phyloP scores from a whole-genome alignment of 345 rosid genomes.

The Iberis pinnata region DNA sequence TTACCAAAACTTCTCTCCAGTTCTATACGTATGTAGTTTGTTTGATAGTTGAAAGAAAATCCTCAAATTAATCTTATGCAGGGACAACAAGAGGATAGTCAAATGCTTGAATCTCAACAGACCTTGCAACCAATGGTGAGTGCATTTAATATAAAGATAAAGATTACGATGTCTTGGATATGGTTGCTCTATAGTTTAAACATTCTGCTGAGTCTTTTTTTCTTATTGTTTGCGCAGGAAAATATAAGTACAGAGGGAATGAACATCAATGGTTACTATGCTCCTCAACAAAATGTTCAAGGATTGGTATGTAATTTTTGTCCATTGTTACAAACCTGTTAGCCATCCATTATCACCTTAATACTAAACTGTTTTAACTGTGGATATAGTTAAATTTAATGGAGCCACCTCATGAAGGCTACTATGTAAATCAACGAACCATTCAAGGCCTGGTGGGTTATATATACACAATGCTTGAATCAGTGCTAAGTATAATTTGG shows the following conservation, averaged over 20 bases:
- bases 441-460: conserved; percentile 47
- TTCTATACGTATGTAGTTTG: neutral
- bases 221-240: conserved; percentile 31
- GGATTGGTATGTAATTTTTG: conserved; percentile 41
- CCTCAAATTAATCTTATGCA: conserved; percentile 25
- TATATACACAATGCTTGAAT: neutral
- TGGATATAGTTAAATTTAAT: conserved; percentile 51
- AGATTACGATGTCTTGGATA: neutral
- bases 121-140: conserved; percentile 50
- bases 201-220: neutral
- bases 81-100: conserved; percentile 41
- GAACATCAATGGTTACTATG: conserved; percentile 43
- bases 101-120: conserved; percentile 40
- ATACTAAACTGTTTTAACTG: conserved; percentile 18
- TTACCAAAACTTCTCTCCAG: neutral
- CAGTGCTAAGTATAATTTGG: neutral
- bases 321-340: neutral
- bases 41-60: neutral
- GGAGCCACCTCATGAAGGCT: conserved; percentile 68
- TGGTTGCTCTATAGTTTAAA: conserved; percentile 2
- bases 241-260: conserved; percentile 45
- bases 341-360: neutral
- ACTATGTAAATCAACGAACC: conserved; percentile 48
- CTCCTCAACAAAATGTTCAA: conserved; percentile 46
- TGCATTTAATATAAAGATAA: neutral